Evolutionary conservation across 371 early-diverging fungal genomes (phyloP).

Genomic region (Circinella umbellata): DNA sequence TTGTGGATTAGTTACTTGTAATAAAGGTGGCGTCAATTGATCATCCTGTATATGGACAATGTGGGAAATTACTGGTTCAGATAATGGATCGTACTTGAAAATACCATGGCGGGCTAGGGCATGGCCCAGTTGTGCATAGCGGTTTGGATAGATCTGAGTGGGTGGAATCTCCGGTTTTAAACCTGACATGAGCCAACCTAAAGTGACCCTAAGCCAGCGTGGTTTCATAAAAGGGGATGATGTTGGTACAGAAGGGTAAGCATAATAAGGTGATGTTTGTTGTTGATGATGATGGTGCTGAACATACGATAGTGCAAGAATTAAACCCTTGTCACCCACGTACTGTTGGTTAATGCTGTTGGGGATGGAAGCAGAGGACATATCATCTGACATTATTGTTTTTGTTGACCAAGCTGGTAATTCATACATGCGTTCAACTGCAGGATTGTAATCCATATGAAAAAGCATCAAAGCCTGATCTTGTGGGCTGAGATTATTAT

Average conservation of each 20-base stretch:
- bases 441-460: slow-evolving; percentile 46
- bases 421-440: slow-evolving; percentile 40
- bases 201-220: slow-evolving; percentile 41
- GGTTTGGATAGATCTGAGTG: slow-evolving; percentile 38
- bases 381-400: neutral
- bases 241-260: slow-evolving; percentile 16
- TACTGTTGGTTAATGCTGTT: slow-evolving; percentile 14
- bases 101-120: slow-evolving; percentile 34
- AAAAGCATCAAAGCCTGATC: slow-evolving; percentile 42
- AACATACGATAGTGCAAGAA: slow-evolving; percentile 36
- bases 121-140: slow-evolving; percentile 28
- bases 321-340: slow-evolving; percentile 49
- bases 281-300: neutral
- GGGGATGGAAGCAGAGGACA: too few relatives aligned
- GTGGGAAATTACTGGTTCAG: slow-evolving; percentile 42
- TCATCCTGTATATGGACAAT: slow-evolving; percentile 28
- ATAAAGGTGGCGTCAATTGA: neutral
- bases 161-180: slow-evolving; percentile 25
- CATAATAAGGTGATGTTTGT: slow-evolving; percentile 15
- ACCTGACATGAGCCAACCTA: slow-evolving; percentile 48
- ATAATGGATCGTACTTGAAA: slow-evolving; percentile 47
- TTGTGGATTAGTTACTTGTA: neutral
- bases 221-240: slow-evolving; percentile 32
- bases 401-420: slow-evolving; percentile 28
- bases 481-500: slow-evolving; percentile 17